Evolutionary conservation across 1,284 basidiomycete genomes (phyloP).

Genomic region (Irpex rosettiformis): DNA sequence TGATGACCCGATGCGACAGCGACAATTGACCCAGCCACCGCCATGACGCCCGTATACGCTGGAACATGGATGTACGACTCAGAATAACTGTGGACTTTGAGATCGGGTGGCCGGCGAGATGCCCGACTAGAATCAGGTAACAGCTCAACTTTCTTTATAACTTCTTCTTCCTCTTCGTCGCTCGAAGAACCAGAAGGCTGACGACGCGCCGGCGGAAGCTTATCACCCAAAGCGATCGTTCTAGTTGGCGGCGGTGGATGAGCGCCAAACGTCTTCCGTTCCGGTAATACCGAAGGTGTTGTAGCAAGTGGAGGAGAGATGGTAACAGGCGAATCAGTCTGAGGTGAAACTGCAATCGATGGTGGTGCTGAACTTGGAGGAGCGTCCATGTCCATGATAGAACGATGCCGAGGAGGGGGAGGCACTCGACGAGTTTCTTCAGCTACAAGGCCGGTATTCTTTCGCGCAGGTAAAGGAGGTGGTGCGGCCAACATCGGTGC

Average conservation of each 20-base stretch:
- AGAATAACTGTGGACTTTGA: constrained; percentile 41
- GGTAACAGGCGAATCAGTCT: neutral
- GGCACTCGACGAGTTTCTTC: constrained; percentile 18
- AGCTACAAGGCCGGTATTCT: constrained; percentile 14
- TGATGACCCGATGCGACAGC: constrained; percentile 62
- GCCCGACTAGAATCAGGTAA: constrained; percentile 82
- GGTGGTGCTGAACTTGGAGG: neutral
- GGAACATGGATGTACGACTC: constrained; percentile 53
- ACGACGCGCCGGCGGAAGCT: constrained; percentile 58
- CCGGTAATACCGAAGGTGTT: constrained; percentile 20
- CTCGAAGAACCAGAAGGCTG: constrained; percentile 45
- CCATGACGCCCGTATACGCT: constrained; percentile 51
- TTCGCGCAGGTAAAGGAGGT: constrained; percentile 31
- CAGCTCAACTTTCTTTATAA: constrained; percentile 46
- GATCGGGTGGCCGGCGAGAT: constrained; percentile 71
- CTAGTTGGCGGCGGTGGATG: constrained; percentile 69
- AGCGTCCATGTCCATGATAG: neutral
- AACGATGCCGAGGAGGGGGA: constrained; percentile 14
- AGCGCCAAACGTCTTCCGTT: constrained; percentile 46
- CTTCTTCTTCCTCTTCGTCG: constrained; percentile 40
- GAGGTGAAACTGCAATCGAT: neutral
- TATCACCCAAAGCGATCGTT: constrained; percentile 63
- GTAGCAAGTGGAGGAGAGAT: constrained; percentile 11
- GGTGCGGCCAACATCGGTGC: constrained; percentile 18
- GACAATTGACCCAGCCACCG: constrained; percentile 59